phyloP scores from a whole-genome alignment of 805 yeast genomes.

The Candida andamanensis region DNA sequence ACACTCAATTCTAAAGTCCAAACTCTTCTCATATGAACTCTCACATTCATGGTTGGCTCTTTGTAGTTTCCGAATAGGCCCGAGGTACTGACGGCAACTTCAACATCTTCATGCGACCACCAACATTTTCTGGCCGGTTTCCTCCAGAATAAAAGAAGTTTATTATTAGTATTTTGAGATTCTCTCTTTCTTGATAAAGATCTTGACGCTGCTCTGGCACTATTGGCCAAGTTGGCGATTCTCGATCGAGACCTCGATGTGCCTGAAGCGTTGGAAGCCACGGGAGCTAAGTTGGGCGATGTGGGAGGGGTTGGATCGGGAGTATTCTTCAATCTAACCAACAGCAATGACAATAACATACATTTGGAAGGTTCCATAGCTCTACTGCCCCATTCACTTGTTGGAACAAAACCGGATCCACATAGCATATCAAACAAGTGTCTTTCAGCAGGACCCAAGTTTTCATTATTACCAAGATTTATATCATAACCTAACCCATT shows the following conservation, averaged over 20 bases:
- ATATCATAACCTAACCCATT: conserved; percentile 67
- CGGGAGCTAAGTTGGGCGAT: conserved; percentile 41
- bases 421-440: conserved; percentile 94
- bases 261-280: conserved; percentile 34
- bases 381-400: conserved; percentile 82
- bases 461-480: conserved; percentile 26
- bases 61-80: conserved; percentile 13
- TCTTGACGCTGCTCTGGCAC: conserved; percentile 52
- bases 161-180: conserved; percentile 40
- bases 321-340: conserved; percentile 49
- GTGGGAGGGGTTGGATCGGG: conserved; percentile 31
- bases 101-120: conserved; percentile 75
- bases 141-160: conserved; percentile 87
- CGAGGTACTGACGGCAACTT: conserved; percentile 30
- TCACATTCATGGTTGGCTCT: conserved; percentile 36
- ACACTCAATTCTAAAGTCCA: conserved; percentile 96
- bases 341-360: conserved; percentile 77
- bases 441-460: conserved; percentile 86
- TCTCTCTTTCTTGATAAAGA: conserved; percentile 50
- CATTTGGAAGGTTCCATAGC: conserved; percentile 84
- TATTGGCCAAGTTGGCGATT: conserved; percentile 54
- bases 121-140: conserved; percentile 98
- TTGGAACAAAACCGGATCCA: conserved; percentile 69
- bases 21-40: conserved; percentile 84
- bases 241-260: conserved; percentile 45